Base-by-base conservation (phyloP, 176 grass and related monocot genomes). In the Bromus sterilis region DNA sequence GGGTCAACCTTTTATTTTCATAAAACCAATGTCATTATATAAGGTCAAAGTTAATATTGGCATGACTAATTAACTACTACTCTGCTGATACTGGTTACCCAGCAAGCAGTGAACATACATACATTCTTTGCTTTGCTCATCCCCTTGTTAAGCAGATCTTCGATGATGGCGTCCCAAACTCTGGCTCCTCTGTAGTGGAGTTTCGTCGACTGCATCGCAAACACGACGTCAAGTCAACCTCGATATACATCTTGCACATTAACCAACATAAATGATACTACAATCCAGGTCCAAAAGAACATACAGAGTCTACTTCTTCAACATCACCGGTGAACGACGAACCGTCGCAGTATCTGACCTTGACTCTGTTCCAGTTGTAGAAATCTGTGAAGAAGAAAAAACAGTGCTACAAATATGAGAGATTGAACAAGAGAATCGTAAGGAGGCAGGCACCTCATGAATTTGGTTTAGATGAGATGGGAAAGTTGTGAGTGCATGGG, bases 331-430 rank as follows among this genome's bases (percentile, higher is more conserved):
- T 93, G 81, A 93, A 97, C 31, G 93, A 96, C 40, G 90, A 91
- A 43, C 93, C 93, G 34, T 96, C 93, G 58, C 93, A 96, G 18
- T 96, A 96, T 41, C 88, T 92, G 84, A 96, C 64, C 76, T 96
- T 96, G 36, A 93, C 83, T 68, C 84, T 93, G 55, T 96, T 96
- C 90, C 93, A 96, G 57, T 93, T 96, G 59, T 89, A 93, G 72
- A 96, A 96, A 84, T 93, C 93, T 96, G 86, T 4, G 21, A 15
- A 8, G 4, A 9, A 69, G 30, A 37, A n/a, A 31, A 81, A 32
- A 26, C 7, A 70, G 49, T 56, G 25, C 5, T 49, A 20, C 44
- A 48, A 12, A 3, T 14, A 5, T 46, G 43, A 11, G 41, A 31
- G 9, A 29, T 14, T 13, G 6, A 33, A 32, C 13, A 82, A 39